Evolutionary conservation across 768 basidiomycete species (phyloP).

Genomic region (Podaxis sp.): DNA sequence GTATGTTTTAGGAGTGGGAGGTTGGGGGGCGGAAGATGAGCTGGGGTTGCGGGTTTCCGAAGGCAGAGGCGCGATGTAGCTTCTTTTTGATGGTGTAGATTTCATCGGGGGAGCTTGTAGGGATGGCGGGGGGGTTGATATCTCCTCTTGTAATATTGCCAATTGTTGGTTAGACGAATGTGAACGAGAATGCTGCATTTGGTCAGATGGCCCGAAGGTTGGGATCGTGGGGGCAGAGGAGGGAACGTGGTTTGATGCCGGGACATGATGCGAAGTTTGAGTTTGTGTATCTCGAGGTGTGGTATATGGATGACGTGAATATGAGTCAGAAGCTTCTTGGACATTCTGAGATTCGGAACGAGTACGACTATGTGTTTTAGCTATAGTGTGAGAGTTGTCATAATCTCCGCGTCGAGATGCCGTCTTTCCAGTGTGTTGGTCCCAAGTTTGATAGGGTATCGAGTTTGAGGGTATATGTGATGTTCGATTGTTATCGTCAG

Average conservation of each 20-base stretch:
- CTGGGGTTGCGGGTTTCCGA: not conserved
- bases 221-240: not conserved
- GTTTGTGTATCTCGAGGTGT: constrained; percentile 2
- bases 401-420: not conserved
- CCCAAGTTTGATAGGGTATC: constrained; percentile 1
- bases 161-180: constrained; percentile 1
- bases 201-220: constrained; percentile 1
- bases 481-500: constrained; percentile 1
- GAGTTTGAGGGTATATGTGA: not conserved
- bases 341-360: constrained; percentile 8
- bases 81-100: constrained; percentile 1
- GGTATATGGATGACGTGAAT: constrained; percentile 5
- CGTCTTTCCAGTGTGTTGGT: not conserved
- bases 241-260: constrained; percentile 4
- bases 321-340: not conserved
- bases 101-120: constrained; percentile 4
- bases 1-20: constrained; percentile 6
- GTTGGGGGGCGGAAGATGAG: constrained; percentile 6
- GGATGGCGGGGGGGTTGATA: not conserved
- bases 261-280: not conserved
- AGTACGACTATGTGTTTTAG: constrained; percentile 7
- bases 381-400: not conserved
- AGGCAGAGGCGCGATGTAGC: not conserved
- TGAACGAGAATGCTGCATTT: not conserved
- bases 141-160: not conserved